phyloP scores from a whole-genome alignment of 2,329 filamentous ascomycete species.

The Ophiostoma ips region DNA sequence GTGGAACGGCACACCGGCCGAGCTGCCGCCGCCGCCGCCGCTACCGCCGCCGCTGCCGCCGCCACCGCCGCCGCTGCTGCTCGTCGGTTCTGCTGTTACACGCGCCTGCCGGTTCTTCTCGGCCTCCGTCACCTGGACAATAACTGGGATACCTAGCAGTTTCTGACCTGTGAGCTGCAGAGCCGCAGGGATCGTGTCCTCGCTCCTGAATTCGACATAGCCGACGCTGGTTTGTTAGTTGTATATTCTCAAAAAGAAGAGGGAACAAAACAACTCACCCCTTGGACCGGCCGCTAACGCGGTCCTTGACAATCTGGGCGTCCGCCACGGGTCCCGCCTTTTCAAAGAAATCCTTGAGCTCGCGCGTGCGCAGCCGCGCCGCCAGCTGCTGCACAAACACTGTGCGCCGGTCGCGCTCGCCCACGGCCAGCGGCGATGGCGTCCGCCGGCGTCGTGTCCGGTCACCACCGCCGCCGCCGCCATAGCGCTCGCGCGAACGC shows the following conservation, averaged over 20 bases:
- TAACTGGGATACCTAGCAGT: constrained; percentile 95
- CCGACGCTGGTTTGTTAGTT: constrained; percentile 54
- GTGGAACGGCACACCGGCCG: constrained; percentile 83
- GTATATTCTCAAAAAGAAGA: constrained; percentile 15
- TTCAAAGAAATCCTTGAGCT: constrained; percentile 90
- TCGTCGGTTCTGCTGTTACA: constrained; percentile 46
- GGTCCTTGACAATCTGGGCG: constrained; percentile 95
- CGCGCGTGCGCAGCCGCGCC: constrained; percentile 78
- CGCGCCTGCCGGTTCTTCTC: constrained; percentile 98
- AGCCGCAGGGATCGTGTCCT: constrained; percentile 84
- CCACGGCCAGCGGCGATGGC: constrained; percentile 47
- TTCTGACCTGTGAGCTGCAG: constrained; percentile 98
- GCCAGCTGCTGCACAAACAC: constrained; percentile 98
- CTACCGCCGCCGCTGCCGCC: constrained; percentile 41
- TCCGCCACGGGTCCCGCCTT: constrained; percentile 90
- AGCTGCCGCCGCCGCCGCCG: constrained; percentile 24
- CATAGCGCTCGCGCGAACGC: constrained; percentile 6
- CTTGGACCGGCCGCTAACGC: constrained; percentile 92
- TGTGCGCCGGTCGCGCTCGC: constrained; percentile 91
- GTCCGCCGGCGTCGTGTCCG: constrained; percentile 20
- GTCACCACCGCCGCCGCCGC: constrained; percentile 20
- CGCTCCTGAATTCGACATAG: constrained; percentile 96
- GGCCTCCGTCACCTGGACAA: constrained; percentile 94
- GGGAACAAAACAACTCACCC: constrained; percentile 46
- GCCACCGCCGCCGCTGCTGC: constrained; percentile 26